These are phyloP conservation scores for Suillus brevipes DNA, from an alignment of 768 basidiomycete genomes.

Conservation along the genomic window DNA sequence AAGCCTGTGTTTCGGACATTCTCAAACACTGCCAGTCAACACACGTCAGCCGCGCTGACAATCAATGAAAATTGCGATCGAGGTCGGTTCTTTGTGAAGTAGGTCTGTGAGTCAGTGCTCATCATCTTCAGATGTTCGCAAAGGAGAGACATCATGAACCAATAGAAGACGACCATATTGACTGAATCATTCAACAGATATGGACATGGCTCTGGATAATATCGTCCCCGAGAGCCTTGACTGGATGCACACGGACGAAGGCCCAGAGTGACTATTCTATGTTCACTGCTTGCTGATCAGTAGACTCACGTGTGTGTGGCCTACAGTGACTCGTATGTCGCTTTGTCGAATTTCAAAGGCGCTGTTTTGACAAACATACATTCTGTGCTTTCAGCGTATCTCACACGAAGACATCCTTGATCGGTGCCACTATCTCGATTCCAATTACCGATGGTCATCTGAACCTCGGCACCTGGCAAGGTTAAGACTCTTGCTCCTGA, in stretches of 20 bases:
- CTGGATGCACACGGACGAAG: constrained; percentile 91
- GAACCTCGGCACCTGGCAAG: constrained; percentile 94
- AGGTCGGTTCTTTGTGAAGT: constrained; percentile 43
- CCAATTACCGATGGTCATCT: constrained; percentile 80
- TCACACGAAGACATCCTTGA: constrained; percentile 85
- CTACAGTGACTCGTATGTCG: constrained; percentile 70
- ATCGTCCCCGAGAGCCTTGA: constrained; percentile 82
- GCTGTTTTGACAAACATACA: constrained; percentile 11
- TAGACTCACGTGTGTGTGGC: constrained; percentile 9
- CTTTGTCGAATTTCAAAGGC: constrained; percentile 1
- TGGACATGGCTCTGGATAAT: constrained; percentile 91
- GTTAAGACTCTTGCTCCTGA: constrained; percentile 35
- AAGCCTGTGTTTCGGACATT: constrained; percentile 8
- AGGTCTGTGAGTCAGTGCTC: background rate
- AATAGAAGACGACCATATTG: constrained; percentile 22
- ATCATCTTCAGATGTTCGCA: constrained; percentile 40
- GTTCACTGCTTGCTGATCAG: constrained; percentile 6
- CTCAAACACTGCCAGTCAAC: constrained; percentile 49
- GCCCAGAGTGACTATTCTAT: constrained; percentile 69
- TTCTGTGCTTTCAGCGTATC: constrained; percentile 57
- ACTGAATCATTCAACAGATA: constrained; percentile 57
- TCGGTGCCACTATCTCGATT: constrained; percentile 79
- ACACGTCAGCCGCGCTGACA: constrained; percentile 77
- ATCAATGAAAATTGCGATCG: constrained; percentile 90
- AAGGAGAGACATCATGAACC: constrained; percentile 32